Conservation (phyloP, 2,329 filamentous ascomycete species). For the Aspergillus terreus region DNA sequence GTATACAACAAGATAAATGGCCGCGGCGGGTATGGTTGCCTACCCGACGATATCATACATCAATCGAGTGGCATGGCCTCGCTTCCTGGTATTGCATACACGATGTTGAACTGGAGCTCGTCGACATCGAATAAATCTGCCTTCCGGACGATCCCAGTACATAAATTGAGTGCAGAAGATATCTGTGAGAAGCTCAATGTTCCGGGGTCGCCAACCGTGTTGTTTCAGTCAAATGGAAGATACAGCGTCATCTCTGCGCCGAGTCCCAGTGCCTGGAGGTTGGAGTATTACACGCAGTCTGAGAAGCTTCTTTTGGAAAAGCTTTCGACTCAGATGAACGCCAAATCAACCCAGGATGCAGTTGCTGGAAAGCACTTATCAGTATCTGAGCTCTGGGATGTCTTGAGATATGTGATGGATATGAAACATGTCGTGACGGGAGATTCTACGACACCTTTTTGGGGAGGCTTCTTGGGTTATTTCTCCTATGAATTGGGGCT, state of each 20-base stretch:
- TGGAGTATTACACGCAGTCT: slow-evolving; percentile 30
- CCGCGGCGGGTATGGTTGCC: slow-evolving; percentile 18
- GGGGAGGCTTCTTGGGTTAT: slow-evolving; percentile 81
- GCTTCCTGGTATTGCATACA: slow-evolving; percentile 46
- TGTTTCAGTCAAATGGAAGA: slow-evolving; percentile 45
- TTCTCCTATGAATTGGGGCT: slow-evolving; percentile 81
- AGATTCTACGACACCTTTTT: slow-evolving; percentile 55
- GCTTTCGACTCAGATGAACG: slow-evolving; percentile 2
- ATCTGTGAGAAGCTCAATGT: slow-evolving; percentile 34
- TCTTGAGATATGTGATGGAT: slow-evolving; percentile 37
- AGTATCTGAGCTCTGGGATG: slow-evolving; percentile 31
- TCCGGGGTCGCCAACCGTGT: slow-evolving; percentile 28
- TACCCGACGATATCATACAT: slow-evolving; percentile 18
- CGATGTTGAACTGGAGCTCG: slow-evolving; percentile 31
- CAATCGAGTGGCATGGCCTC: slow-evolving; percentile 13
- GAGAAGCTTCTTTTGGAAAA: slow-evolving; percentile 23
- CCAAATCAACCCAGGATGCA: not conserved
- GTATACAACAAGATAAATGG: slow-evolving; percentile 53
- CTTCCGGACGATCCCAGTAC: slow-evolving; percentile 22
- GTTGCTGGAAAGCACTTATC: slow-evolving; percentile 16
- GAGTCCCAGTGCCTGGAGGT: slow-evolving; percentile 32
- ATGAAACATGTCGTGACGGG: slow-evolving; percentile 35
- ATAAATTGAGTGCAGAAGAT: slow-evolving; percentile 25
- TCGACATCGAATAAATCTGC: slow-evolving; percentile 24
- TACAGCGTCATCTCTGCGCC: slow-evolving; percentile 35